These are phyloP conservation scores for Sisymbrium altissimum DNA, from an alignment of 345 rosid species.

Conservation along the genomic window DNA sequence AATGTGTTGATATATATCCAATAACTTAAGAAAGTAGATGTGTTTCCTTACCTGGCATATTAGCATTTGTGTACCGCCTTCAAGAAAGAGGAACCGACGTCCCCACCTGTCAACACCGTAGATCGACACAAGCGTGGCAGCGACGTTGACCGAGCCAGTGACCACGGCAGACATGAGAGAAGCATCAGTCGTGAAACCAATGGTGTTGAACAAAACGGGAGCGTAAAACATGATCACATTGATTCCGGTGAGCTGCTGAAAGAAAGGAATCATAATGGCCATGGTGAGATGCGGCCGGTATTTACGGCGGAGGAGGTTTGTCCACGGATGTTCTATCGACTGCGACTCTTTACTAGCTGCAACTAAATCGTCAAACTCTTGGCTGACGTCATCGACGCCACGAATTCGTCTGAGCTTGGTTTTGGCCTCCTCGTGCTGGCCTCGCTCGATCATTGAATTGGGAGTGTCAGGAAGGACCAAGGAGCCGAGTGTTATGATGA, in stretches of 20 bases:
- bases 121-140: conserved; percentile 33
- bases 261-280: conserved; percentile 73
- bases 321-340: conserved; percentile 75
- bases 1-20: not conserved
- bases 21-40: not conserved
- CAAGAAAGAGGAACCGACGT: conserved; percentile 36
- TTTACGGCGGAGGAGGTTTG: conserved; percentile 68
- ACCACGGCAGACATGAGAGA: conserved; percentile 49
- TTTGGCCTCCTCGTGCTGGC: conserved; percentile 57
- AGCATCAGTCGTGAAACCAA: conserved; percentile 69
- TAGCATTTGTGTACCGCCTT: conserved; percentile 42
- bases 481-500: conserved; percentile 77
- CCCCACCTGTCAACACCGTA: conserved; percentile 41
- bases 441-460: conserved; percentile 93
- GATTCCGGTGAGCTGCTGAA: conserved; percentile 85
- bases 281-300: conserved; percentile 77
- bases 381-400: conserved; percentile 65
- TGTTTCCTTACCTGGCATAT: conserved; percentile 33
- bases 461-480: conserved; percentile 89
- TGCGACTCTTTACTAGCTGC: conserved; percentile 74
- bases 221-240: conserved; percentile 91
- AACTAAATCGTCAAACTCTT: conserved; percentile 71
- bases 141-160: conserved; percentile 34
- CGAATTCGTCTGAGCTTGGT: conserved; percentile 60
- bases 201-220: conserved; percentile 76